Conservation (phyloP, 352 stramenopile species). For the Phytophthora litchii region DNA sequence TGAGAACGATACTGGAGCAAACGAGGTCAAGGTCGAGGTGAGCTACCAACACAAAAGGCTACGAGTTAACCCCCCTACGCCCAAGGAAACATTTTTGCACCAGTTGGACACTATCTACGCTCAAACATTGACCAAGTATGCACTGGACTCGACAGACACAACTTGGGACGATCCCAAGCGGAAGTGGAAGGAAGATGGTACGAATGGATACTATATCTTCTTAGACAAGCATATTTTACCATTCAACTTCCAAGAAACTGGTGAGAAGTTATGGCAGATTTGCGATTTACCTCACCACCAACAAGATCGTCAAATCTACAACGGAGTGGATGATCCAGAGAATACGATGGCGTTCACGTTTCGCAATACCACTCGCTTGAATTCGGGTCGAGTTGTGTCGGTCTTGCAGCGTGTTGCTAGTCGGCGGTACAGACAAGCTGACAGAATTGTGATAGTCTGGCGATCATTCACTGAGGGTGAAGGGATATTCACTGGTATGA, state of each 20-base stretch:
- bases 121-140: background rate
- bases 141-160: background rate
- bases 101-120: background rate
- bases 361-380: background rate
- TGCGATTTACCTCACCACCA: constrained; percentile 1
- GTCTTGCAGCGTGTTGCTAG: constrained; percentile 21
- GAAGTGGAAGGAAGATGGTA: background rate
- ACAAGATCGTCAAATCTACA: background rate
- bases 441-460: constrained; percentile 55
- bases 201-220: background rate
- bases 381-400: background rate
- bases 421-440: constrained; percentile 43
- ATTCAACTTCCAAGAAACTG: constrained; percentile 25
- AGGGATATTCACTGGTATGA: constrained; percentile 9
- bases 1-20: no score
- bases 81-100: no score
- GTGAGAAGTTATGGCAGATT: no score
- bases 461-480: constrained; percentile 39
- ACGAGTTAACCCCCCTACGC: background rate
- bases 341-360: constrained; percentile 18
- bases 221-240: constrained; percentile 16
- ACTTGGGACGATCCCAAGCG: background rate
- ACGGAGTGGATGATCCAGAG: background rate
- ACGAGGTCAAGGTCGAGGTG: no score
- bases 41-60: background rate